Evolutionary conservation across 2,329 filamentous ascomycete genomes (phyloP), one percentile per base, ranked within the genome.

Genomic region (Knufia fluminis): DNA sequence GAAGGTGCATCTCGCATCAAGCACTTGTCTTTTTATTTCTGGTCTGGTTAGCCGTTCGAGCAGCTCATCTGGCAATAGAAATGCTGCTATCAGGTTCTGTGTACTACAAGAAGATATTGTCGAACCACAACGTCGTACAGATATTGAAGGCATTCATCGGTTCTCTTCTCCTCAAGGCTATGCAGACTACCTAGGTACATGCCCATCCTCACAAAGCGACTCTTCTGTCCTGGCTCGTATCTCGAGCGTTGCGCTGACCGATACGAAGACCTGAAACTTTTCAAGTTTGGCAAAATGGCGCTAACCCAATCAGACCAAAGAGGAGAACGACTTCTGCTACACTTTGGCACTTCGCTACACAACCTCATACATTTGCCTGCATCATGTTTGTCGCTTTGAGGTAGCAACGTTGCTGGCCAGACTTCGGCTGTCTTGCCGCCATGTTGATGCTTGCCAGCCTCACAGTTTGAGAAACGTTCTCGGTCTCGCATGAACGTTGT

Each of bases 201-300:
- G n/a, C n/a, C n/a, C n/a, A n/a, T n/a, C n/a, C n/a, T n/a, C n/a
- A n/a, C n/a, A n/a, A n/a, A n/a, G n/a, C n/a, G n/a, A n/a, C n/a
- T n/a, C n/a, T 16, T 36, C 4, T 36, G 33, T 14, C n/a, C 10
- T 17, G 9, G 7, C 16, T 36, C 32, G 19, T 28, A 32, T 48
- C 14, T 22, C 31, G 14, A 51, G 45, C 38, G 45, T 33, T 60
- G 60, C 52, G 45, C 35, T 48, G 45, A 28, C 45, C 35, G 10
- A 4, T 3, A 2, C 17, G 23, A 16, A 14, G 26, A 39, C 45
- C 22, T 40, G 33, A 48, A 48, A 40, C 45, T 8, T 39, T 36
- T 14, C 33, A 36, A 36, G 33, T 36, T 36, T 36, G 33, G 12
- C 17, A 38, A 20, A 3, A 9, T 39, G n/a, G 20, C 45, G 33